phyloP scores from a whole-genome alignment of 2,329 filamentous ascomycete species.

The Fusarium sp. region DNA sequence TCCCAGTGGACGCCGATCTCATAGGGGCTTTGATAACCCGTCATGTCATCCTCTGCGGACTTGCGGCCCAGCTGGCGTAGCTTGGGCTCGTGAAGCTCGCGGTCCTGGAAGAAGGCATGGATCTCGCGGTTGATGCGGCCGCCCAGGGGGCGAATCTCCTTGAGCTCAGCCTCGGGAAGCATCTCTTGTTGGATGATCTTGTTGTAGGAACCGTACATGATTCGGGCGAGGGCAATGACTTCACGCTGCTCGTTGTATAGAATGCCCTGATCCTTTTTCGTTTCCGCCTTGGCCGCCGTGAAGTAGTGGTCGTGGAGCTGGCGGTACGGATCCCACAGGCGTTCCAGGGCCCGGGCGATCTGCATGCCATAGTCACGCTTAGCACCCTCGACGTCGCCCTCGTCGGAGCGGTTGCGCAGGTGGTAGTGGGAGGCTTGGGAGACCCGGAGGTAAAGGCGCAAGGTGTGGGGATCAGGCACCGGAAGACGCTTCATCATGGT shows the following conservation, averaged over 20 bases:
- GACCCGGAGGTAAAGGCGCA: constrained; percentile 65
- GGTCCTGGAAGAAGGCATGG: constrained; percentile 47
- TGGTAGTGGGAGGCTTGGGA: constrained; percentile 58
- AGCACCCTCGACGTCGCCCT: constrained; percentile 46
- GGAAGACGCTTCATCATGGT: constrained; percentile 60
- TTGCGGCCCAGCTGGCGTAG: constrained; percentile 36
- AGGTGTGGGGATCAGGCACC: constrained; percentile 58
- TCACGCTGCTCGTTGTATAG: constrained; percentile 52
- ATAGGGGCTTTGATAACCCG: constrained; percentile 17
- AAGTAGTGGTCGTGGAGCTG: constrained; percentile 50
- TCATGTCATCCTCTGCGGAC: constrained; percentile 36
- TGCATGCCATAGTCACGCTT: constrained; percentile 59
- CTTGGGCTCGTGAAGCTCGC: constrained; percentile 48
- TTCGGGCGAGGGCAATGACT: constrained; percentile 54
- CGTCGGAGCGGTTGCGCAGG: constrained; percentile 47
- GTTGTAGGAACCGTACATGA: constrained; percentile 57
- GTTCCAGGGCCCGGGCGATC: constrained; percentile 58
- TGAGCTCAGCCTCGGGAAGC: constrained; percentile 48
- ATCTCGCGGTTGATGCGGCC: constrained; percentile 52
- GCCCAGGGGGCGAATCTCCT: constrained; percentile 46
- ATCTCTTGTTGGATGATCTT: constrained; percentile 54
- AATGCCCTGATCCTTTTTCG: constrained; percentile 38
- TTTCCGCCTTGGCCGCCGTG: constrained; percentile 38
- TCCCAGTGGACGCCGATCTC: constrained; percentile 47
- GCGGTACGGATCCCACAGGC: constrained; percentile 60